Evolutionary conservation across 257 asterid species (phyloP).

Genomic region (Handroanthus guayacan): DNA sequence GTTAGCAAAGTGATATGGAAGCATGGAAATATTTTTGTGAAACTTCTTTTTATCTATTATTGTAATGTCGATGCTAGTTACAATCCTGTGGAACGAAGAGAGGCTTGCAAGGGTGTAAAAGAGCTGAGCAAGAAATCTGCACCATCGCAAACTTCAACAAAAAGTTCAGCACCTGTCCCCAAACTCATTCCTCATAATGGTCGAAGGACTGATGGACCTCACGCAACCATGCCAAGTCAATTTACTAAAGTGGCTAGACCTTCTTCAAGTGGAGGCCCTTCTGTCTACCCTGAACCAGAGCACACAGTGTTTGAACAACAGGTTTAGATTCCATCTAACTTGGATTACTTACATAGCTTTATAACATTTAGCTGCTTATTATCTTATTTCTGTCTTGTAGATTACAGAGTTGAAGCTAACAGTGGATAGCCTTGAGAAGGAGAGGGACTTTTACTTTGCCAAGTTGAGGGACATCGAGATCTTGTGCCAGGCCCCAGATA

Average conservation of each 20-base stretch:
- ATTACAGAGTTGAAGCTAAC: slow-evolving; percentile 3
- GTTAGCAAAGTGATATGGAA: background rate
- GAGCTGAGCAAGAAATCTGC: slow-evolving; percentile 6
- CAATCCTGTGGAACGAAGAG: background rate
- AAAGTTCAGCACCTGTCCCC: background rate
- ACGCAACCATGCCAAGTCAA: background rate
- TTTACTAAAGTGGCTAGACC: background rate
- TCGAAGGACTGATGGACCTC: background rate
- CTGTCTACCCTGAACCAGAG: background rate
- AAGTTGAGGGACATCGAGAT: slow-evolving; percentile 2
- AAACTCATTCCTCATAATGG: background rate
- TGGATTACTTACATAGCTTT: background rate
- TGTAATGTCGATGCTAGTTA: background rate
- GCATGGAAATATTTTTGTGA: background rate
- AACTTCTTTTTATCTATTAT: slow-evolving; percentile 7
- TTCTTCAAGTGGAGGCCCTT: slow-evolving; percentile 3
- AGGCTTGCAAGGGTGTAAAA: background rate
- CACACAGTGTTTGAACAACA: background rate
- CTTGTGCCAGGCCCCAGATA: background rate
- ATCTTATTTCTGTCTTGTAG: background rate
- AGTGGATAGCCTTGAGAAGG: slow-evolving; percentile 6
- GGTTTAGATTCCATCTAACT: background rate
- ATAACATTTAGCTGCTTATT: background rate
- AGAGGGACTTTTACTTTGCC: slow-evolving; percentile 1
- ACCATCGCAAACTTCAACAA: slow-evolving; percentile 3